Evolutionary conservation across 306 rosid species (phyloP), one percentile per base, ranked within the genome.

Genomic region (Castanospermum australe): DNA sequence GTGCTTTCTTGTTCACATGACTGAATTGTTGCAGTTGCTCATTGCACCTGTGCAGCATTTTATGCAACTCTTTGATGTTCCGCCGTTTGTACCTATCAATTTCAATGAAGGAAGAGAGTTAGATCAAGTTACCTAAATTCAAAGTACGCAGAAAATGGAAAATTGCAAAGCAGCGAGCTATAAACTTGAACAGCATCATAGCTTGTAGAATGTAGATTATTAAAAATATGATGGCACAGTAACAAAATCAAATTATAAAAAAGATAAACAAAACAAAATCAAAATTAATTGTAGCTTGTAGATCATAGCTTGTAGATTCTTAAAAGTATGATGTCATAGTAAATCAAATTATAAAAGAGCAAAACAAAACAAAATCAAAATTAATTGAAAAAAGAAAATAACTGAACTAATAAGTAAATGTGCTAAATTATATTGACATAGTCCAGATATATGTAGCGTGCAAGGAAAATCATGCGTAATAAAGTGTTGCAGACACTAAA

Each of bases 1-100:
- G 94, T 57, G 98, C 99, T 87, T 92, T 95, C 85, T 92, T 95
- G 85, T 95, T 95, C 35, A 95, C 99, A 81, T 95, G 99, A 84
- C 98, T 95, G 75, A 92, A 95, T 76, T 90, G 90, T 71, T 91
- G 98, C 87, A 95, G 86, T 76, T 95, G 91, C 39, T 95, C 98
- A 60, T 81, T 92, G 92, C 97, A 92, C 79, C 94, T 90, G 79
- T 92, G 98, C 86, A 95, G 87, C 94, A 84, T 88, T 83, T 92
- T 91, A 47, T 87, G 90, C 87, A 95, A 80, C 25, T 92, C 98
- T 86, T 90, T 95, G 86, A 92, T 71, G 83, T 54, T 88, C 85
- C 98, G 87, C 50, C 98, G 87, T 84, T 81, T 91, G 83, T 92
- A 87, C 87, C 99, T 95, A 82, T 38, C 44, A 85, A 72, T 54